Evolutionary conservation across 768 basidiomycete species (phyloP), one percentile per base, ranked within the genome.

Genomic region (Erythrobasidium yunnanense): DNA sequence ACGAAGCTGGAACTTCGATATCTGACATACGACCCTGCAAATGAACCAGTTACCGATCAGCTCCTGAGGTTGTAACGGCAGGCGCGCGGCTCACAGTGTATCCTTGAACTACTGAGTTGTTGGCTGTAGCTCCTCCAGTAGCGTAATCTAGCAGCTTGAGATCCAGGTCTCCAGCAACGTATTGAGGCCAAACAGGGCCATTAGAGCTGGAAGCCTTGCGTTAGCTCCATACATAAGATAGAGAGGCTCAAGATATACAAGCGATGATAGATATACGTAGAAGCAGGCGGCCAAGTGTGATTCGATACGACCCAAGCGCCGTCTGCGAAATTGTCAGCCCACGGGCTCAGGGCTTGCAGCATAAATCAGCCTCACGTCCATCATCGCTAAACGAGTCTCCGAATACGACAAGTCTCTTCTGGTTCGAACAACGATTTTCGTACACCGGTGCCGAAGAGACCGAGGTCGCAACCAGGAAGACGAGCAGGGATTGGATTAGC

Each of bases 331-430:
- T 30, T 6, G n/a, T 27, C 18, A 32, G 34, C 7, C 27, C 8
- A 32, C 17, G 34, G 11, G 8, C 25, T 55, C 54, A 11, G 11
- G 23, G 23, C 54, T 23, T 30, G 34, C 11, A 13, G 18, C 50
- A 15, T 27, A 23, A 11, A 15, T 38, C 32, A 15, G 8, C 42
- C 46, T 8, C 47, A 50, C 46, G 20, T 22, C 60, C 60, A 63
- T 49, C 49, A 27, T 63, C 60, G 33, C 25, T 29, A 15, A 63
- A 51, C n/a, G 60, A 63, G 49, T 63, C 60, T 25, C 60, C 60
- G 47, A 63, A 63, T 7, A 63, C 60, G 4, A 63, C 49, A 32
- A 63, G 60, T 33, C 60, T 63, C 46, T 49, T 58, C 38, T 34
- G 42, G n/a, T n/a, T n/a, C n/a, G n/a, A n/a, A n/a, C n/a, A n/a